These are phyloP conservation scores for Colletotrichum siamense DNA, from an alignment of 2,329 filamentous ascomycete species.

Conservation along the genomic window DNA sequence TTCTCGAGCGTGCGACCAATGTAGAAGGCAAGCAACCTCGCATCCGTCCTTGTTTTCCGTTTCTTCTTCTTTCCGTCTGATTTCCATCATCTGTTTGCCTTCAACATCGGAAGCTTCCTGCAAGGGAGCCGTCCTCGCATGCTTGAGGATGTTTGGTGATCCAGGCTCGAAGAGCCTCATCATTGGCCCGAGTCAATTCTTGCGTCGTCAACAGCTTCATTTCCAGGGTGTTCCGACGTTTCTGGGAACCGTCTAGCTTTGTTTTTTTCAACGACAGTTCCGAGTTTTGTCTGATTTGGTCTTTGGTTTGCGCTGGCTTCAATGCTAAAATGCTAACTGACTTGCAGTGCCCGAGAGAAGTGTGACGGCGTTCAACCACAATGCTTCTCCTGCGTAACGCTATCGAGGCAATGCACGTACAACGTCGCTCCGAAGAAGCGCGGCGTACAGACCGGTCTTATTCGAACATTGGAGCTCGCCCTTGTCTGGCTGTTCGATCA, in stretches of 20 bases:
- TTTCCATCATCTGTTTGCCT: neutral
- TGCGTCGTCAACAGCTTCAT: neutral
- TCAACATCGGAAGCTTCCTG: neutral
- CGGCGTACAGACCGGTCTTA: slow-evolving; percentile 81
- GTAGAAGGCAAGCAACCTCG: slow-evolving; percentile 44
- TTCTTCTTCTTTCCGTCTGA: neutral
- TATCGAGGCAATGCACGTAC: slow-evolving; percentile 73
- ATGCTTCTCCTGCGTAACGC: slow-evolving; percentile 70
- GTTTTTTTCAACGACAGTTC: neutral
- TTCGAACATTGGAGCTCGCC: slow-evolving; percentile 74
- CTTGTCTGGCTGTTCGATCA: slow-evolving; percentile 71
- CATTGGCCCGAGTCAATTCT: neutral
- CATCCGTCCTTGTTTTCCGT: neutral
- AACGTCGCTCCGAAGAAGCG: slow-evolving; percentile 76
- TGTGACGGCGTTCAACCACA: slow-evolving; percentile 73
- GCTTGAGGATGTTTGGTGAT: neutral
- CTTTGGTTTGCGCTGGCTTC: neutral
- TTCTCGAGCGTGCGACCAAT: slow-evolving; percentile 73
- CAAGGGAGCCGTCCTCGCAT: neutral
- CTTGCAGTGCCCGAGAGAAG: slow-evolving; percentile 64
- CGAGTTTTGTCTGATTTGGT: neutral
- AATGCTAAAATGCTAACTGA: neutral
- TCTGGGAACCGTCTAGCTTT: neutral
- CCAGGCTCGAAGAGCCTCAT: neutral
- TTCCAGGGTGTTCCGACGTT: neutral